Conservation (phyloP, 805 yeast species). For the Nematodospora valgi region DNA sequence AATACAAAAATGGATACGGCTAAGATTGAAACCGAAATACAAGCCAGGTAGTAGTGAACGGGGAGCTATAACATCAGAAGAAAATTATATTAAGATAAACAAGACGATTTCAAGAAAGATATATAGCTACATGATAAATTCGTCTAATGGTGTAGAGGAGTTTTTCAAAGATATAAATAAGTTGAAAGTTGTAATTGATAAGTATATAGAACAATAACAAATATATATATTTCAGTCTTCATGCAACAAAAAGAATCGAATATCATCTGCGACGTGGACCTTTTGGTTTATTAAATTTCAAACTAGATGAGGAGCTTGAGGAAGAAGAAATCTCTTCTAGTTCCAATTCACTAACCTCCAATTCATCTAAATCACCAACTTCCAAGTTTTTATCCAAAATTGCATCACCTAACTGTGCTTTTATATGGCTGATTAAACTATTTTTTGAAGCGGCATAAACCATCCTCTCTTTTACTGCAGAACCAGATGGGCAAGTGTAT, state of each 20-base stretch:
- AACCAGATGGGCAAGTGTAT: constrained; percentile 86
- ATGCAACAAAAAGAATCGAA: neutral
- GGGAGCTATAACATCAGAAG: too few species aligned
- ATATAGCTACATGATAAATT: constrained; percentile 36
- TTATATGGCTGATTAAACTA: constrained; percentile 53
- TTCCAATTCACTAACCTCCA: constrained; percentile 52
- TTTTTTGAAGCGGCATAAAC: constrained; percentile 79
- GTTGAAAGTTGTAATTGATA: constrained; percentile 21
- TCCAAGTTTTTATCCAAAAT: constrained; percentile 51
- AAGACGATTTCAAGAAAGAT: too few species aligned
- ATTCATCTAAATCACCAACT: constrained; percentile 69
- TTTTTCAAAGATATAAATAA: constrained; percentile 10
- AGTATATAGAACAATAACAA: constrained; percentile 12
- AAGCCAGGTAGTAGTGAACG: too few species aligned
- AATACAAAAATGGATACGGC: constrained; percentile 62
- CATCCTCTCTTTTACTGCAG: constrained; percentile 90
- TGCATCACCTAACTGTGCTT: constrained; percentile 23
- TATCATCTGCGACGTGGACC: constrained; percentile 57
- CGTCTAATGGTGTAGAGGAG: constrained; percentile 12
- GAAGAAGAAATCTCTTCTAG: constrained; percentile 9
- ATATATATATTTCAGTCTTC: neutral
- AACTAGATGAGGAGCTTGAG: constrained; percentile 12
- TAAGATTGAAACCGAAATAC: too few species aligned
- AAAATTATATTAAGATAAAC: too few species aligned
- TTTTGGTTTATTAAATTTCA: constrained; percentile 56